Base-by-base conservation (phyloP, 2,329 filamentous ascomycete species). In the Dichotomopilus funicola region DNA sequence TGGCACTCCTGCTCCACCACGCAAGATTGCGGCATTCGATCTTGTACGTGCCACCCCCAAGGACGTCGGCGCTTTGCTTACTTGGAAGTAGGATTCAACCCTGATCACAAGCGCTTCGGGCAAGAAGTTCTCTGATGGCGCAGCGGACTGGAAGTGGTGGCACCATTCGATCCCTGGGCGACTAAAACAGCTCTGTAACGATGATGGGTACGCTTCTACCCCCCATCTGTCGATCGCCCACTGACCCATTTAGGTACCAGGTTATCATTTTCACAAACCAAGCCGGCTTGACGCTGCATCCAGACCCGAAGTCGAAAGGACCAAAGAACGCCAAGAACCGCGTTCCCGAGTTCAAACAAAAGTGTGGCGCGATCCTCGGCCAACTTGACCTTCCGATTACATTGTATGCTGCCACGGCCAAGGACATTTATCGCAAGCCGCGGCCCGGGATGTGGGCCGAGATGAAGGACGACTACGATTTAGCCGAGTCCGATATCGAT, bases 71-170 rank as follows among this genome's bases (percentile, higher is more conserved):
- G 37, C 13, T n/a, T 33, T 34, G 45, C 49, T 49, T 10, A 55
- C 27, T 19, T 8, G 7, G 6, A n/a, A 27, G 10, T 56, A 89
- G 86, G 94, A 99, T 68, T 94, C 89, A 6, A 99, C 94, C 0
- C 73, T 99, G 37, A 90, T 99, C 59, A 77, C 77, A 1, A 87
- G 90, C 0, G 78, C 83, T 4, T 95, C 91, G 0, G 91, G 91
- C 6, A 94, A 89, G 71, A 87, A 81, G 50, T 92, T 92, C 65
- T 79, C 83, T 2, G 79, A 79, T 51, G 81, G 84, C 61, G 81
- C 85, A 0, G 75, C 77, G 4, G 92, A 97, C 68, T 99, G 94
- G 94, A 90, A 89, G 69, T 99, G 94, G 94, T 97, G 91, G 90
- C 75, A 95, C 68, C 64, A 72, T 11, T 77, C 73, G 13, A 88